Base-by-base conservation (phyloP, 2,329 filamentous ascomycete species). In the Ceratocystiopsis minuta region DNA sequence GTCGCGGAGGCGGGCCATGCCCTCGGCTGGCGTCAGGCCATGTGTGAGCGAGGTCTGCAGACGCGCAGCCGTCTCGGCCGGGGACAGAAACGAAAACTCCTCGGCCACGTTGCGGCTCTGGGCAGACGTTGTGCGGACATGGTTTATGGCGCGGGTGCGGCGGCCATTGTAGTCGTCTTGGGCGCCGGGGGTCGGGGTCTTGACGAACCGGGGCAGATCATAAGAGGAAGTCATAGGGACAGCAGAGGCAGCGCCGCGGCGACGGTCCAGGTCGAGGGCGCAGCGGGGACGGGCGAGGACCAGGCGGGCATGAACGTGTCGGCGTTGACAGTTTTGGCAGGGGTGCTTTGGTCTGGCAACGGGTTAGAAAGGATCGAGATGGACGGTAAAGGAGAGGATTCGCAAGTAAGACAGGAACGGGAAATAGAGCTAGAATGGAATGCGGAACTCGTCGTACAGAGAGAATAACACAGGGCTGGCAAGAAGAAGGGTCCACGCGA, bases 1-100 rank as follows among this genome's bases (percentile, higher is more conserved):
- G 63, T 80, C 74, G 54, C 79, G 72, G 46, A 94, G 68, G 54
- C 88, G 76, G 43, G 79, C 72, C 46, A 86, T 69, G 33, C 87
- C 90, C 60, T 94, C 85, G 37, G 76, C 72, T 0, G 83, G 78
- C 6, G 83, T 76, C 14, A 98, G 70, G 41, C 90, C 90, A 54
- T 83, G 72, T 14, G 70, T 75, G 20, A 94, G 65, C n/a, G 87
- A 95, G 4, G 88, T 92, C 49, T 78, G 70, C 42, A 96, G 66
- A 49, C 75, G 76, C 42, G 77, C 68, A 37, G 85, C 86, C 12
- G 82, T 80, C 60, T 94, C 81, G 54, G 78, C 68, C 16, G 80
- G 70, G n/a, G 77, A 79, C 55, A 95, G 71, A 54, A 73, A 65
- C 24, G 75, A 69, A 54, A 65, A 79, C 42, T 75, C 66, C 45